phyloP scores from a whole-genome alignment of 768 basidiomycete species.

The Suillus luteus region DNA sequence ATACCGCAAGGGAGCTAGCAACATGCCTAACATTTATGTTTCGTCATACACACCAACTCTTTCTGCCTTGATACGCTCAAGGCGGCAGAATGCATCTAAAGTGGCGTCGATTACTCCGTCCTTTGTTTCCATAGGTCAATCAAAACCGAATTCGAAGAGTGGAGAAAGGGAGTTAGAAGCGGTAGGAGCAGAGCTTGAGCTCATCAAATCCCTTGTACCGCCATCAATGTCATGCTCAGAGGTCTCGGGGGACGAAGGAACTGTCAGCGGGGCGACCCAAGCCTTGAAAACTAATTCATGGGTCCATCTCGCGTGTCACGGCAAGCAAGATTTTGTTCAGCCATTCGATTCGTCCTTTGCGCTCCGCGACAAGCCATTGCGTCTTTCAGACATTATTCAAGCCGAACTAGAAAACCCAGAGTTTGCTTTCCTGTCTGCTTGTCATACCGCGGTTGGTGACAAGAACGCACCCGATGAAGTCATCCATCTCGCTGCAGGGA shows the following conservation, averaged over 20 bases:
- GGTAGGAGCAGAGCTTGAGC: constrained; percentile 22
- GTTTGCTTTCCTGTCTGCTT: constrained; percentile 39
- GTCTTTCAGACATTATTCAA: constrained; percentile 27
- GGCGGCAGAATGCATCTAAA: constrained; percentile 9
- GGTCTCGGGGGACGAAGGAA: constrained; percentile 21
- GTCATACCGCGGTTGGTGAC: constrained; percentile 32
- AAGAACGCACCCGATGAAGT: constrained; percentile 32
- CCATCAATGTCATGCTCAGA: constrained; percentile 15
- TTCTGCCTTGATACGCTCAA: constrained; percentile 29
- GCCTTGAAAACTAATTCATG: constrained; percentile 25
- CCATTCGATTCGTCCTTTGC: constrained; percentile 33
- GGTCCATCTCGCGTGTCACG: constrained; percentile 37
- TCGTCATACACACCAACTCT: constrained; percentile 39
- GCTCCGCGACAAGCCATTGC: constrained; percentile 24
- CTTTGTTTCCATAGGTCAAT: constrained; percentile 24
- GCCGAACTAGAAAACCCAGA: constrained; percentile 19
- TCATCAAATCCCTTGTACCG: constrained; percentile 24
- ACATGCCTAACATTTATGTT: constrained; percentile 23
- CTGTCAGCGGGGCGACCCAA: constrained; percentile 14
- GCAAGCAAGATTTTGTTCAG: constrained; percentile 19
- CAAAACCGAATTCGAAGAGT: constrained; percentile 12
- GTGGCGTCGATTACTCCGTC: not conserved
- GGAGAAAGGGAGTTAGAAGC: constrained; percentile 16
- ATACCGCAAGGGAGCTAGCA: constrained; percentile 20
- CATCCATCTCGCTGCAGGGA: constrained; percentile 37